Evolutionary conservation across 768 basidiomycete genomes (phyloP), one percentile per base, ranked within the genome.

Genomic region (Tubosaeta sp.): DNA sequence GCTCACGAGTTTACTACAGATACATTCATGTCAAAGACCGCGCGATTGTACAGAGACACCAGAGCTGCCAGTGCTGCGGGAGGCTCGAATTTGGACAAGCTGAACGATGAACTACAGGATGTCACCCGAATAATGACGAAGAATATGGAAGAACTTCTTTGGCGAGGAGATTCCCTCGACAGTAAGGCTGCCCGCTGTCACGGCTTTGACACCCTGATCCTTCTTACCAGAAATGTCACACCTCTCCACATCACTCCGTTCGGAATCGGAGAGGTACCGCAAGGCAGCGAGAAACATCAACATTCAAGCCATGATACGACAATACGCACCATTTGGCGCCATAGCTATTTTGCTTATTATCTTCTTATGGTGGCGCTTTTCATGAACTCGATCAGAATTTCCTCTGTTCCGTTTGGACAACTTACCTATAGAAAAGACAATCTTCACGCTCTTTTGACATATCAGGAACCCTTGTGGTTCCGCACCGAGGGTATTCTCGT

Each of bases 41-140:
- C 95, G 5, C 84, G 95, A 45, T 77, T 98, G 41, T 99, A 99
- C 71, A 85, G 85, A 59, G 97, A 99, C 69, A 92, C 95, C 43
- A 82, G 95, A 59, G 91, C 91, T 44, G 88, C 88, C 19, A 83
- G 70, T 53, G 85, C 87, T 19, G 78, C 85, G 19, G 79, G 74
- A 17, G 63, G 76, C 51, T 86, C 84, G 12, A 80, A 81, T 49
- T 69, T 99, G 50, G 92, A 94, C 68, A 87, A 79, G 70, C 76
- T 99, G 43, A 98, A 98, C 64, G 94, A 93, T 63, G 95, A 99
- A 59, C 75, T 99, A 34, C 93, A 97, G 66, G 97, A 99, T 65
- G 97, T 99, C 54, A 97, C 97, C 45, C 78, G 92, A 58, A 98
- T 99, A 71, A 98, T 99, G 97, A 98, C 97, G 9, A 98, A 99